phyloP scores from a whole-genome alignment of 371 early-diverging fungal species.

The Mucor lusitanicus region DNA sequence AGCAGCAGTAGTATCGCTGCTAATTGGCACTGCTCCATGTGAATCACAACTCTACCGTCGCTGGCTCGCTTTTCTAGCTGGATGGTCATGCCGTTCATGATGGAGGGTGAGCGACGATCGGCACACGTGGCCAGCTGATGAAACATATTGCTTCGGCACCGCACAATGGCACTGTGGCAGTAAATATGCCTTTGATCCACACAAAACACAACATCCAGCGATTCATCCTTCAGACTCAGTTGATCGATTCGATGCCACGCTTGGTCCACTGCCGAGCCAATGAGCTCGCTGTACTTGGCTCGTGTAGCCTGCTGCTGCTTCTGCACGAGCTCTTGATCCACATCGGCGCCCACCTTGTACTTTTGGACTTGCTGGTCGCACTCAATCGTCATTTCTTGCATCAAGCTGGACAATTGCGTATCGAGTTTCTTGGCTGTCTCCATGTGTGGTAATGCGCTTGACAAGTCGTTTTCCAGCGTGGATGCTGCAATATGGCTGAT shows the following conservation, averaged over 20 bases:
- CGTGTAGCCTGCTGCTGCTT: neutral
- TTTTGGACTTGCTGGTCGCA: neutral
- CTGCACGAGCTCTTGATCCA: neutral
- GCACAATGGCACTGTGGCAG: slow-evolving; percentile 46
- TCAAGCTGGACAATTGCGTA: neutral
- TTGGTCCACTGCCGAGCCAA: slow-evolving; percentile 1
- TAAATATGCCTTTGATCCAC: slow-evolving; percentile 36
- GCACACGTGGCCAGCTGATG: slow-evolving; percentile 7
- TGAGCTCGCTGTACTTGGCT: slow-evolving; percentile 2
- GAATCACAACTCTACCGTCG: slow-evolving; percentile 14
- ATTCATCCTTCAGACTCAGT: slow-evolving; percentile 13
- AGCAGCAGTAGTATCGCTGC: slow-evolving; percentile 29
- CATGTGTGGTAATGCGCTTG: slow-evolving; percentile 41
- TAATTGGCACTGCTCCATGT: slow-evolving; percentile 19
- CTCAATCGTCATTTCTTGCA: neutral
- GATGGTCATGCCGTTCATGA: slow-evolving; percentile 1
- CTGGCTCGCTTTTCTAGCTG: neutral
- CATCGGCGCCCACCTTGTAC: neutral
- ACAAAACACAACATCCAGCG: slow-evolving; percentile 46
- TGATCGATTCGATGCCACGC: slow-evolving; percentile 19
- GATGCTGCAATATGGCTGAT: slow-evolving; percentile 4
- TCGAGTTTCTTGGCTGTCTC: neutral
- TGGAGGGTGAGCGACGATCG: slow-evolving; percentile 2
- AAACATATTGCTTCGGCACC: slow-evolving; percentile 28
- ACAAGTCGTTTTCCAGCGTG: slow-evolving; percentile 35